Evolutionary conservation across 768 basidiomycete species (phyloP), one percentile per base, ranked within the genome.

Genomic region (Phaffia tasmanica): DNA sequence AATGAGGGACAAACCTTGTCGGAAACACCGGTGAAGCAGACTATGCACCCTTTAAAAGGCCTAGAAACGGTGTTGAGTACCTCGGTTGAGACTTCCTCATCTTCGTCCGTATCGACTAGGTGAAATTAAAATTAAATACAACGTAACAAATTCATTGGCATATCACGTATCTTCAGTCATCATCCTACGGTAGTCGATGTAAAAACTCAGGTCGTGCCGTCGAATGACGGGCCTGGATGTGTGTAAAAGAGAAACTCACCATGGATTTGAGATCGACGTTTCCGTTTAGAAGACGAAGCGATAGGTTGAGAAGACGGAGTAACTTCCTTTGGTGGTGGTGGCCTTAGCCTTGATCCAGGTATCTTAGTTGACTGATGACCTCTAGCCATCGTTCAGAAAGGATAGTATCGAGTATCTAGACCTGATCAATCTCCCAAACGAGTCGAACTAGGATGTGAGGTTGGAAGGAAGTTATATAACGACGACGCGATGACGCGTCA

Each of bases 21-120:
- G 53, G 76, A 72, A n/a, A 85, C 79, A 7, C 88, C 88, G 0
- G 88, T 89, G 47, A 86, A 87, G 74, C 86, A 89, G 1, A 91
- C 70, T 0, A 83, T 78, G 23, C 86, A 77, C 1, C 81, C 81
- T 62, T 77, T 82, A 72, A 91, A 85, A 15, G 72, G 69, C 14
- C 58, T 74, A 18, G 53, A 63, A 30, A 67, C 66, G 8, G 21
- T 32, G 55, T 67, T 67, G 15, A 67, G 54, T 11, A 56, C 23
- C 32, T 67, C 66, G 1, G 50, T 47, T 25, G 42, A 27, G n/a
- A 50, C 56, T 15, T 46, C 53, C 1, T 62, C 60, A 9, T 57
- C 55, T 3, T 46, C 60, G 18, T 56, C 60, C 4, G 61, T 61
- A 11, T 57, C 49, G 32, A 53, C 64, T 8, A 25, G 57, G 9